Evolutionary conservation across 2,329 filamentous ascomycete genomes (phyloP), one percentile per base, ranked within the genome.

Genomic region (Falciphora oryzae): DNA sequence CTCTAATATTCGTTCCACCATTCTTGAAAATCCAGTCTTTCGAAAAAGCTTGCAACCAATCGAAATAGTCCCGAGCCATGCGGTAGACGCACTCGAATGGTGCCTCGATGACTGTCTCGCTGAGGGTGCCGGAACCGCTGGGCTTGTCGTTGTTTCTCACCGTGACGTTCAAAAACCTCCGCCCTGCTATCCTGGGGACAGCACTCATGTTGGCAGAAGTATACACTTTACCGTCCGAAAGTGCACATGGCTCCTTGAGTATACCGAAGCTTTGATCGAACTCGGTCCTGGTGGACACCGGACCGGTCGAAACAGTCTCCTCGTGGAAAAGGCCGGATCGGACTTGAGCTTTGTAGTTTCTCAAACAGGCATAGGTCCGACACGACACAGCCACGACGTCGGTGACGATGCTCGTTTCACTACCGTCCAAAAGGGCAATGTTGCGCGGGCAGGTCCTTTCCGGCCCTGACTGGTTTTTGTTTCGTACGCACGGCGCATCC

Each of bases 71-170:
- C 14, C 11, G 18, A 4, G 31, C 25, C 16, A 38, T 14, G 59
- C 35, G 59, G 59, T 44, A 61, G 1, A 61, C 32, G 32, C 59
- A 61, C 7, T 61, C 59, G 7, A 32, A 61, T 3, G 59, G 59
- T 10, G 59, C 59, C n/a, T 32, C 25, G 59, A 61, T 16, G 59
- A 44, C 32, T 5, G 32, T 5, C n/a, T 22, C 25, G 4, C 25
- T 28, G n/a, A 28, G 32, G 6, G 32, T 32, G n/a, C 25, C 28
- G 7, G 59, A 27, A 25, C n/a, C n/a, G n/a, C n/a, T n/a, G n/a
- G n/a, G n/a, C n/a, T n/a, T n/a, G n/a, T n/a, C n/a, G n/a, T n/a
- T n/a, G n/a, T n/a, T n/a, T n/a, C n/a, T n/a, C n/a, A n/a, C n/a
- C n/a, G n/a, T n/a, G n/a, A 61, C 44, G 59, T 25, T 32, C 18